phyloP scores from a whole-genome alignment of 1,284 basidiomycete genomes.

The Boletus smithii region DNA sequence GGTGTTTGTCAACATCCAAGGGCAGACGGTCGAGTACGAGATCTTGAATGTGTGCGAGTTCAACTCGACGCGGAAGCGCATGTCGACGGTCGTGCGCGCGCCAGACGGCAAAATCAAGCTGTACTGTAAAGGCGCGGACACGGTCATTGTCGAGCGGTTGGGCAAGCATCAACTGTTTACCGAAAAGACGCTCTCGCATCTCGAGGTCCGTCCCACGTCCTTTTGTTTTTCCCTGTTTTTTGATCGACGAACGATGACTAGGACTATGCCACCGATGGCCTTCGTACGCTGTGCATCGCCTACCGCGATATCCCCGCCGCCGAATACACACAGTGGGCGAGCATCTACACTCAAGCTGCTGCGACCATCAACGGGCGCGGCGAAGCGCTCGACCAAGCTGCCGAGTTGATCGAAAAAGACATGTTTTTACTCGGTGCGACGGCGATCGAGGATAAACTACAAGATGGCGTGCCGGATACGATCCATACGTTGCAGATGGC shows the following conservation, averaged over 20 bases:
- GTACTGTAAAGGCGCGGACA: slow-evolving; percentile 97
- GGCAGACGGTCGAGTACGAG: slow-evolving; percentile 77
- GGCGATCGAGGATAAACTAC: slow-evolving; percentile 97
- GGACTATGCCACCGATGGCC: slow-evolving; percentile 96
- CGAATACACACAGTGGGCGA: slow-evolving; percentile 88
- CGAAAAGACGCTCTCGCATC: slow-evolving; percentile 85
- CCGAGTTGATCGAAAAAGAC: slow-evolving; percentile 95
- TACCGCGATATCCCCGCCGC: slow-evolving; percentile 88
- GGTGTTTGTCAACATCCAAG: slow-evolving; percentile 83
- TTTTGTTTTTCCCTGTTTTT: background rate
- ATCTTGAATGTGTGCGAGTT: slow-evolving; percentile 98
- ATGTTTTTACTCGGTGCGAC: slow-evolving; percentile 92
- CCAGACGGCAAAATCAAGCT: slow-evolving; percentile 92
- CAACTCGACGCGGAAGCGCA: slow-evolving; percentile 95
- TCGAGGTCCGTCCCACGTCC: slow-evolving; percentile 61
- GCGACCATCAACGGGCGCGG: slow-evolving; percentile 89
- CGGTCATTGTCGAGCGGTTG: slow-evolving; percentile 89
- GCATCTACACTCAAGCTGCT: slow-evolving; percentile 89
- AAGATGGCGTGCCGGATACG: slow-evolving; percentile 97
- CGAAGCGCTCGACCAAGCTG: slow-evolving; percentile 92
- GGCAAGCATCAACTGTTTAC: slow-evolving; percentile 80
- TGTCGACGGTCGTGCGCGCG: slow-evolving; percentile 90
- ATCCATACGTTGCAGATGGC: slow-evolving; percentile 98
- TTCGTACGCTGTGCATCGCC: slow-evolving; percentile 95
- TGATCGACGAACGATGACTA: background rate